phyloP scores from a whole-genome alignment of 1,284 basidiomycete genomes.

The Sanghuangporus weigelae region DNA sequence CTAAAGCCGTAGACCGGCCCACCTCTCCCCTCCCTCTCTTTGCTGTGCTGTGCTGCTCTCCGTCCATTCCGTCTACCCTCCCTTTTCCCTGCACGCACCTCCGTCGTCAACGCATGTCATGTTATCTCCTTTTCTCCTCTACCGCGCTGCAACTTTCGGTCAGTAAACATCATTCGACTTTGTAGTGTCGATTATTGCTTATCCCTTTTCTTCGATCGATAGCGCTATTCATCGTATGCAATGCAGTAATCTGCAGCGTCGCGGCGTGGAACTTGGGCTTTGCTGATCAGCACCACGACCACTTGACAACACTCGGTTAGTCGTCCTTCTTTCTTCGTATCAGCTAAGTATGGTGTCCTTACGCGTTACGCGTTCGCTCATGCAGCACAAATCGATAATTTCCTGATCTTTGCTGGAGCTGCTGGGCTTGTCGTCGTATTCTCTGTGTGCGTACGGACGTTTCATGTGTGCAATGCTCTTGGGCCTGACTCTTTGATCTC shows the following conservation, averaged over 20 bases:
- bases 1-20: slow-evolving; percentile 28
- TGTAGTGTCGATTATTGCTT: neutral
- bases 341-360: neutral
- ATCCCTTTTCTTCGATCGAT: neutral
- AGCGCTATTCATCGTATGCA: slow-evolving; percentile 62
- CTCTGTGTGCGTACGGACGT: slow-evolving; percentile 43
- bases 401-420: slow-evolving; percentile 58
- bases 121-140: slow-evolving; percentile 27
- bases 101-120: slow-evolving; percentile 28
- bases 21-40: slow-evolving; percentile 19
- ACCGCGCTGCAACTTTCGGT: slow-evolving; percentile 37
- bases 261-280: slow-evolving; percentile 67
- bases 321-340: too few species aligned
- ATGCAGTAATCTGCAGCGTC: slow-evolving; percentile 58
- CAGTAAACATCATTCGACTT: slow-evolving; percentile 19
- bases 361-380: neutral
- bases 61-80: slow-evolving; percentile 14
- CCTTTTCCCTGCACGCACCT: slow-evolving; percentile 19
- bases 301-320: slow-evolving; percentile 30
- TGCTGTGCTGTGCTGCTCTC: too few species aligned
- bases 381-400: slow-evolving; percentile 43
- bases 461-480: neutral
- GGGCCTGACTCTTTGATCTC: neutral
- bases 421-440: slow-evolving; percentile 54
- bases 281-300: slow-evolving; percentile 26